Base-by-base conservation (phyloP, 139 green algal genomes). In the Gonium pectorale region DNA sequence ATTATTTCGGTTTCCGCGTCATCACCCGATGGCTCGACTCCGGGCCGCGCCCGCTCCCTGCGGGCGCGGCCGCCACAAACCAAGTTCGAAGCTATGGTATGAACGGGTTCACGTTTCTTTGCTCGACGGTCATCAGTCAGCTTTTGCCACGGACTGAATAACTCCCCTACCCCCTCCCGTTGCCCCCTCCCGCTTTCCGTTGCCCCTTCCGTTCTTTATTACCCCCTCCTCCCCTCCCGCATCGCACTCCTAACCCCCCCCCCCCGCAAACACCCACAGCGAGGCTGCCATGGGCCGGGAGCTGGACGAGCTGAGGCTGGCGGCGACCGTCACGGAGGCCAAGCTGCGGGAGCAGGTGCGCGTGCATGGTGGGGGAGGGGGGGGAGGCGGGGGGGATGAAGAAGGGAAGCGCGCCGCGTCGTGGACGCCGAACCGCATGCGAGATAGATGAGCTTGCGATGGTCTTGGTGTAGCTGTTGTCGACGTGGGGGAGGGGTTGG, bases 301-400 rank as follows among this genome's bases (percentile, higher is more conserved):
- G 41, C 8, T 73, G 5, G 43, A 63, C 19, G 19, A 37, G n/a
- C 44, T 83, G n/a, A 29, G 77, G 43, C 19, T 52, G 9, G 29
- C 54, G 43, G 77, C 62, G 1, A 38, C 60, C 2, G 60, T 52
- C 9, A 33, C 77, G 22, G 77, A 73, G 41, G 62, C 62, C 21
- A 41, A 64, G 60, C 77, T 83, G 21, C 44, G 44, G 62, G 77
- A 73, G 43, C 77, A 83, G 77, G 77, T 73, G 44, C 2, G 77
- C 0, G 22, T 0, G 22, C 7, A 26, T 1, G 9, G 31, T 6
- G 60, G 60, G 9, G 19, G 17, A 3, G 35, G 8, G 5, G 49
- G 49, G 49, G 13, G 49, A 56, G 49, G 49, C 49, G 49, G n/a
- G n/a, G n/a, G n/a, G n/a, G n/a, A 33, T n/a, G 54, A 8, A n/a